Conservation (phyloP, 805 yeast species). For the Yarrowia keelungensis region DNA sequence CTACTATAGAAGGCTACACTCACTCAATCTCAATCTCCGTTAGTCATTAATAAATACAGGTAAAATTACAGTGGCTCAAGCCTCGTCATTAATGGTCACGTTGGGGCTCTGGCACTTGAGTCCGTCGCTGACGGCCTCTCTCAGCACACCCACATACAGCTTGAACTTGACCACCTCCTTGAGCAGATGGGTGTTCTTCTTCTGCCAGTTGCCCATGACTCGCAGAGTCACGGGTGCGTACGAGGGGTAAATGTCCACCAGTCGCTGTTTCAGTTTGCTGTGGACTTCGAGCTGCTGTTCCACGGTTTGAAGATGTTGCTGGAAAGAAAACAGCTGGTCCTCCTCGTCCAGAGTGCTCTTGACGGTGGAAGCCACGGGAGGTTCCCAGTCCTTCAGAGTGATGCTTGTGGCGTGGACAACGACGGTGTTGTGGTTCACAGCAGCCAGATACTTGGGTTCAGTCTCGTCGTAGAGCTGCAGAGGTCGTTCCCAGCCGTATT, state of each 20-base stretch:
- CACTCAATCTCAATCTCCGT: background rate
- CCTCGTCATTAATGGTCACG: conserved; percentile 8
- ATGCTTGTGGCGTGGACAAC: conserved; percentile 42
- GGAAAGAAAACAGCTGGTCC: conserved; percentile 54
- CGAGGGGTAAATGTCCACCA: conserved; percentile 42
- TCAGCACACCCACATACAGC: conserved; percentile 44
- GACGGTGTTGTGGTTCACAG: conserved; percentile 40
- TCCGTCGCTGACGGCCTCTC: conserved; percentile 43
- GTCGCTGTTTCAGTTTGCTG: conserved; percentile 50
- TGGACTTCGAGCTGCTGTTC: conserved; percentile 55
- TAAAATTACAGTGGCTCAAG: conserved; percentile 6
- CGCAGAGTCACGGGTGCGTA: conserved; percentile 6
- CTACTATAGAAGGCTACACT: no score
- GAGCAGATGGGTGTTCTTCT: conserved; percentile 45
- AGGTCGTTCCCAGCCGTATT: conserved; percentile 73
- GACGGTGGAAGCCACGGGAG: conserved; percentile 46
- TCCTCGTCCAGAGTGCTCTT: conserved; percentile 44
- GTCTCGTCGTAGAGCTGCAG: conserved; percentile 4
- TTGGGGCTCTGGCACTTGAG: conserved; percentile 25
- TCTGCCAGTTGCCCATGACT: conserved; percentile 47
- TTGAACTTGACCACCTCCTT: conserved; percentile 46
- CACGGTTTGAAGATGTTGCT: conserved; percentile 52
- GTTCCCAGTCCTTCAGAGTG: conserved; percentile 48
- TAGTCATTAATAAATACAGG: conserved; percentile 20
- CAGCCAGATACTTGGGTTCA: background rate